Evolutionary conservation across 2,329 filamentous ascomycete species (phyloP).

Genomic region (Pseudocercospora fijiensis): DNA sequence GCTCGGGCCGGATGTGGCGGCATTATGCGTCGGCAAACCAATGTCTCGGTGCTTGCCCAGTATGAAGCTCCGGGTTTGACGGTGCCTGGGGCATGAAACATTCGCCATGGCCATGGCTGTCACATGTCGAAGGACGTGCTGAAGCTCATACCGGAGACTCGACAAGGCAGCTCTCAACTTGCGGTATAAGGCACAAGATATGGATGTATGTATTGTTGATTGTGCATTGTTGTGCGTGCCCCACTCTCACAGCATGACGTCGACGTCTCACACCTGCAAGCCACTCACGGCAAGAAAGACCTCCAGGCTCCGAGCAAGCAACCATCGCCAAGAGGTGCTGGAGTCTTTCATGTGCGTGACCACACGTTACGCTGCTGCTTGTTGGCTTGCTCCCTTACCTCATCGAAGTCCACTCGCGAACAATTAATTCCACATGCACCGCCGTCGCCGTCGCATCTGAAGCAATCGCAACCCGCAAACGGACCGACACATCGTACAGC

Average conservation of each 20-base stretch:
- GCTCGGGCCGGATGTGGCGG: no score
- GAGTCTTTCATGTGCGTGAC: neutral
- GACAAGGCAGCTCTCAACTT: neutral
- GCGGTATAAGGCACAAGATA: neutral
- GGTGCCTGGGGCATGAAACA: neutral
- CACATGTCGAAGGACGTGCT: neutral
- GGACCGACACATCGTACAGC: slow-evolving; percentile 1
- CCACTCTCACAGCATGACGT: neutral
- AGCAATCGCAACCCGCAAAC: slow-evolving; percentile 4
- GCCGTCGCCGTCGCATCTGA: neutral
- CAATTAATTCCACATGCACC: neutral
- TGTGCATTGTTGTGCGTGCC: neutral
- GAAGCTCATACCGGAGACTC: neutral
- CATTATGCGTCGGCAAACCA: no score
- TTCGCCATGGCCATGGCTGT: neutral
- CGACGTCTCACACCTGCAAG: neutral
- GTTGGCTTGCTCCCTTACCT: neutral
- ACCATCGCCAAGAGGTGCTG: slow-evolving; percentile 1
- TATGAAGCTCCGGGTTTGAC: neutral
- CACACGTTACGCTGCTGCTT: neutral
- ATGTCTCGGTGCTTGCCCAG: neutral
- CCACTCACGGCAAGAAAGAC: neutral
- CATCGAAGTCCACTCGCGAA: neutral
- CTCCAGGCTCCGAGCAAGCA: no score
- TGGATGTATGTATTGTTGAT: neutral